A percentile compares a stretch with the other conserved stretches of the same genome.
phyloP scores from a whole-genome alignment of 306 rosid genomes.

The Pyrus pyrifolia region DNA sequence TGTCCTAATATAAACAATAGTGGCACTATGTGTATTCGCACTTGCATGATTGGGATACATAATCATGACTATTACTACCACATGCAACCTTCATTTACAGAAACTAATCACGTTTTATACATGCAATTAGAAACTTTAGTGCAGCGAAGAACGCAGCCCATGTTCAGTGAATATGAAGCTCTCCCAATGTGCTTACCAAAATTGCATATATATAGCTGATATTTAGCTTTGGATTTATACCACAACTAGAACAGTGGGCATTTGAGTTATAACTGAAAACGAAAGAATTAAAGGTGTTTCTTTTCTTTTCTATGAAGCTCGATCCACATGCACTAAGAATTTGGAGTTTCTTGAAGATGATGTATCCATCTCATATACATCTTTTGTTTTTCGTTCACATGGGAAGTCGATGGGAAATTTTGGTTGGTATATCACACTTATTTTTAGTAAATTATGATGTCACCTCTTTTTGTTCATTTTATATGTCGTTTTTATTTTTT shows the following conservation, averaged over 20 bases:
- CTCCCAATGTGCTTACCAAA: background rate
- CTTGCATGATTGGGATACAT: background rate
- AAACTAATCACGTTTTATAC: background rate
- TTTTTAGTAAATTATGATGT: background rate
- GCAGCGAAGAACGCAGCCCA: slow-evolving; percentile 13
- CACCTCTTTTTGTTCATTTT: background rate
- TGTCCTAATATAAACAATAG: no score
- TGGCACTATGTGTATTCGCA: no score
- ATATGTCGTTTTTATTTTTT: background rate
- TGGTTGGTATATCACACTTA: background rate
- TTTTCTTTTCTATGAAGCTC: background rate
- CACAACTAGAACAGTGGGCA: background rate
- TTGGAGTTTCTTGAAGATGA: background rate
- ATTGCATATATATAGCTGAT: background rate
- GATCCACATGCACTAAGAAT: background rate
- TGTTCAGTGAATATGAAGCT: background rate
- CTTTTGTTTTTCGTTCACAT: background rate
- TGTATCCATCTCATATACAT: background rate
- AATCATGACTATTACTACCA: background rate
- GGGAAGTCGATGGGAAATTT: background rate
- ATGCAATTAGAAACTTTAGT: background rate
- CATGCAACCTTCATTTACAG: slow-evolving; percentile 1
- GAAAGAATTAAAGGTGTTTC: background rate
- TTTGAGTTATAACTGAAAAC: background rate
- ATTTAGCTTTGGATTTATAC: background rate